phyloP scores from a whole-genome alignment of 1,284 basidiomycete genomes.

The Naganishia albida region DNA sequence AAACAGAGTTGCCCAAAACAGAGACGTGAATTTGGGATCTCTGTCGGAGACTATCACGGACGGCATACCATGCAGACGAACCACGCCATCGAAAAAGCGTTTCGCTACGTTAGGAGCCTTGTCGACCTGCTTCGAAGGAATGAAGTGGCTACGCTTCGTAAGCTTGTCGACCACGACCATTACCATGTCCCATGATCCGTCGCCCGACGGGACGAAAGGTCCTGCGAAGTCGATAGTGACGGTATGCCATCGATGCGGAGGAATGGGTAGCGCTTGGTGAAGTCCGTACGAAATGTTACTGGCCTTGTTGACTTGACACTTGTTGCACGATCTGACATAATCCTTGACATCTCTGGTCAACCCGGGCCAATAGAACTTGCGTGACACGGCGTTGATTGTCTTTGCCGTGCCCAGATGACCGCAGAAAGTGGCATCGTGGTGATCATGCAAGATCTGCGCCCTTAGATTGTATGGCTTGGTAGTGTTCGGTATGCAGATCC shows the following conservation, averaged over 20 bases:
- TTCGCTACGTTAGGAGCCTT: conserved; percentile 54
- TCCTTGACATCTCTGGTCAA: conserved; percentile 18
- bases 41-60: conserved; percentile 55
- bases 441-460: conserved; percentile 15
- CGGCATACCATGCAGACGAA: conserved; percentile 56
- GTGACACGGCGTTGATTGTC: conserved; percentile 11
- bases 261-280: conserved; percentile 48
- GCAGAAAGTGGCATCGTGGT: conserved; percentile 2
- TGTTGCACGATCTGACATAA: conserved; percentile 18
- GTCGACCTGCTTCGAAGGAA: conserved; percentile 44
- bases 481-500: conserved; percentile 4
- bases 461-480: not conserved
- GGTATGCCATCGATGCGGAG: conserved; percentile 51
- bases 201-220: conserved; percentile 49
- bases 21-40: conserved; percentile 55
- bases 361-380: conserved; percentile 10
- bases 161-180: conserved; percentile 53
- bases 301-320: conserved; percentile 13
- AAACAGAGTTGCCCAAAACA: conserved; percentile 55
- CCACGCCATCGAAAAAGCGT: conserved; percentile 53
- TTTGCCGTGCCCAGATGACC: conserved; percentile 9
- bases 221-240: conserved; percentile 58
- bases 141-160: conserved; percentile 51
- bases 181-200: conserved; percentile 51
- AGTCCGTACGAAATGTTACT: conserved; percentile 43